Evolutionary conservation across 2,329 filamentous ascomycete genomes (phyloP).

Genomic region (Rasamsonia emersonii): DNA sequence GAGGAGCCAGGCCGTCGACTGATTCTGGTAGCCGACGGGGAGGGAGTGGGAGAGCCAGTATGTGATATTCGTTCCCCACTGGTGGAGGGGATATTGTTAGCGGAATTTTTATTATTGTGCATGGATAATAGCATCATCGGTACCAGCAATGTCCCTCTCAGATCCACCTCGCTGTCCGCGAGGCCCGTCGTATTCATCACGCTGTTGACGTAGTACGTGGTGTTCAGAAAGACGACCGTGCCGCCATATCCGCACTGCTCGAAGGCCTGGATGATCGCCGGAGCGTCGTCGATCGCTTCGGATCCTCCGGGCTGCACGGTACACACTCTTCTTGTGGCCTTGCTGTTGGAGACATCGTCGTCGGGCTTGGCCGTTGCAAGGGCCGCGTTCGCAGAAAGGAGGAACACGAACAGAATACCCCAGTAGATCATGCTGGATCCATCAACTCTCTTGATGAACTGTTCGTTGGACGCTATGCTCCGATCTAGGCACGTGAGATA

Average conservation of each 20-base stretch:
- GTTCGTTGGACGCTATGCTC: too few relatives aligned
- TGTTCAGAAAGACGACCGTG: slow-evolving; percentile 43
- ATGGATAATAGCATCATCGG: slow-evolving; percentile 14
- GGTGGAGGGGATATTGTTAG: too few relatives aligned
- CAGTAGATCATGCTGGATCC: too few relatives aligned
- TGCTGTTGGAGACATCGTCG: too few relatives aligned
- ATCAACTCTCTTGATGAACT: too few relatives aligned
- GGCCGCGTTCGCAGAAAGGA: too few relatives aligned
- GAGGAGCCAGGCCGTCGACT: slow-evolving; percentile 42
- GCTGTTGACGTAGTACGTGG: slow-evolving; percentile 41
- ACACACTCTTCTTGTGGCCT: too few relatives aligned
- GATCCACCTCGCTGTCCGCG: slow-evolving; percentile 39
- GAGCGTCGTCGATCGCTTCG: slow-evolving; percentile 38
- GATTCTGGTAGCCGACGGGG: slow-evolving; percentile 42
- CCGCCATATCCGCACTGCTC: slow-evolving; percentile 41
- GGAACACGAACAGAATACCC: too few relatives aligned
- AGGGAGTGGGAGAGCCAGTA: slow-evolving; percentile 44
- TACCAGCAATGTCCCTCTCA: slow-evolving; percentile 41
- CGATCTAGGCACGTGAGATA: too few relatives aligned
- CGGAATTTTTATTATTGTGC: background rate
- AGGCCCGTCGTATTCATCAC: slow-evolving; percentile 44
- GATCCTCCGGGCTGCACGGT: slow-evolving; percentile 11
- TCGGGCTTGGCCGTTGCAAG: too few relatives aligned
- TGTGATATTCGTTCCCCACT: slow-evolving; percentile 30
- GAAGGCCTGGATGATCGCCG: slow-evolving; percentile 45